Percentiles rank a stretch among this genome's conserved stretches.
These are phyloP conservation scores for Pilasporangium apinafurcum DNA, from an alignment of 352 stramenopile genomes.

Conservation along the genomic window DNA sequence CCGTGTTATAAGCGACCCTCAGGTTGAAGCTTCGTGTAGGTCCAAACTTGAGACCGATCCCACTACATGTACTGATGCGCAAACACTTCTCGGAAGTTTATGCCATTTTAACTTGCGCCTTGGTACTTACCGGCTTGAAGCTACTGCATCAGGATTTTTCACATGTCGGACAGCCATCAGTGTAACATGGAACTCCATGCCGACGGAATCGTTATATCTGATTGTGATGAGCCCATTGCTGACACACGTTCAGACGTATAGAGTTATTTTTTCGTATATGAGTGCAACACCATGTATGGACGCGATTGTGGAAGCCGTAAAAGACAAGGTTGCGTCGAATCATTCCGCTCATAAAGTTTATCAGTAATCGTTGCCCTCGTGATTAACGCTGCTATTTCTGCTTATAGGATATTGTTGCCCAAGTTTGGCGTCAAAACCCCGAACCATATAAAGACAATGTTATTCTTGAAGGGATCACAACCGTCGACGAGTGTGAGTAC, in stretches of 20 bases:
- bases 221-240: slow-evolving; percentile 33
- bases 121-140: slow-evolving; percentile 26
- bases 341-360: too few species aligned
- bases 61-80: too few species aligned
- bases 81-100: slow-evolving; percentile 16
- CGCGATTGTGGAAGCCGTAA: slow-evolving; percentile 33
- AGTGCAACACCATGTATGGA: slow-evolving; percentile 25
- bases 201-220: slow-evolving; percentile 15
- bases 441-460: slow-evolving; percentile 12
- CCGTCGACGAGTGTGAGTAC: slow-evolving; percentile 23
- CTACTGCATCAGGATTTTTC: slow-evolving; percentile 16
- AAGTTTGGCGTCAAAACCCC: slow-evolving; percentile 10
- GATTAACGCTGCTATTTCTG: neutral
- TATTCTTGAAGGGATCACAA: slow-evolving; percentile 15
- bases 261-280: slow-evolving; percentile 46
- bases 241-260: slow-evolving; percentile 10
- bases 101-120: slow-evolving; percentile 33
- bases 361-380: neutral
- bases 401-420: slow-evolving; percentile 3
- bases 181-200: slow-evolving; percentile 26
- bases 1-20: too few species aligned
- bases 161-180: slow-evolving; percentile 14
- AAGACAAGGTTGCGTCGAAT: too few species aligned
- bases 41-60: too few species aligned
- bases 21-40: too few species aligned